A percentile compares a stretch with the other conserved stretches of the same genome.
Conservation (phyloP, 352 stramenopile genomes). For the Phytophthora agathidicida region DNA sequence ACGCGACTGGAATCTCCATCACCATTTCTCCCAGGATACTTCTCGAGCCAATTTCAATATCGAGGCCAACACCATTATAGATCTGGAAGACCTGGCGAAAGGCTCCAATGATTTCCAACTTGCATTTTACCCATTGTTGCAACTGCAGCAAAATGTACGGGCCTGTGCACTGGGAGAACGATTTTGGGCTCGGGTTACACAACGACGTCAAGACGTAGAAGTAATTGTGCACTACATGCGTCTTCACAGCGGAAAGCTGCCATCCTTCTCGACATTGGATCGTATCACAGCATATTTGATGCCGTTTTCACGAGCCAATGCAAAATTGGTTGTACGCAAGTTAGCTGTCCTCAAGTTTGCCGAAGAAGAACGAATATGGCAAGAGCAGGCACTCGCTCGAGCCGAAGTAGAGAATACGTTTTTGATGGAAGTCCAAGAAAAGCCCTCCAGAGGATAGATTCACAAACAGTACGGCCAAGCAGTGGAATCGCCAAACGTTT, state of each 20-base stretch:
- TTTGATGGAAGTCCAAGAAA: constrained; percentile 15
- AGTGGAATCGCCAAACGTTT: no score
- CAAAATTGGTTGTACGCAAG: constrained; percentile 21
- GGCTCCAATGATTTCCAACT: constrained; percentile 60
- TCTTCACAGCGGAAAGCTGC: constrained; percentile 55
- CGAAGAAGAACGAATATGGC: constrained; percentile 39
- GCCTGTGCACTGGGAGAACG: constrained; percentile 49
- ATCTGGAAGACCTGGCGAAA: constrained; percentile 62
- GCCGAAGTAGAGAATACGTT: constrained; percentile 15
- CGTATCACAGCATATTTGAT: constrained; percentile 38
- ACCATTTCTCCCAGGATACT: not conserved
- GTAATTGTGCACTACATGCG: constrained; percentile 69
- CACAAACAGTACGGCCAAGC: not conserved
- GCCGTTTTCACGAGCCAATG: constrained; percentile 43
- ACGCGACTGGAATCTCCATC: constrained; percentile 15
- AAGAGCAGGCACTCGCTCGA: constrained; percentile 25
- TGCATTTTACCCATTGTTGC: constrained; percentile 70
- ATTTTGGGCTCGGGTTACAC: constrained; percentile 49
- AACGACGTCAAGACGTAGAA: constrained; percentile 51
- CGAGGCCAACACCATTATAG: constrained; percentile 49
- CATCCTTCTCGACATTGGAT: constrained; percentile 40
- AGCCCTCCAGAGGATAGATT: constrained; percentile 2
- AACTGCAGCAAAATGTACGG: constrained; percentile 70
- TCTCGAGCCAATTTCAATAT: constrained; percentile 3
- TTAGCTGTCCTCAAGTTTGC: constrained; percentile 29